Conservation (phyloP, 1,284 basidiomycete genomes). For the Meira miltonrushii region DNA sequence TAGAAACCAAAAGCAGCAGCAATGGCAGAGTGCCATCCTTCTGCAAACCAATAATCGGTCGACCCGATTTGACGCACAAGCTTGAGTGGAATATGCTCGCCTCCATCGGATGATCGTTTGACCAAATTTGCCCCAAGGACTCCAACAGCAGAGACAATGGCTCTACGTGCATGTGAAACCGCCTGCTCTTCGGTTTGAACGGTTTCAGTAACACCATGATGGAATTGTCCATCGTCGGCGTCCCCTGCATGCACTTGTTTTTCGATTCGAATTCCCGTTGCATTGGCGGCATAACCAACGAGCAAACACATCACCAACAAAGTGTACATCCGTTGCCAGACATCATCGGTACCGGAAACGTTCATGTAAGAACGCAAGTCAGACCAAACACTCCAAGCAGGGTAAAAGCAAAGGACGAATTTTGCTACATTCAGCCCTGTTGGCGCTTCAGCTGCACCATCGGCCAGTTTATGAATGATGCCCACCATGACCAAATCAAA, state of each 20-base stretch:
- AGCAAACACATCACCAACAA: conserved; percentile 49
- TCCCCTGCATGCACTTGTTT: no score
- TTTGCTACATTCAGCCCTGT: conserved; percentile 43
- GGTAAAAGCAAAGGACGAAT: conserved; percentile 50
- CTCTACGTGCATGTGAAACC: neutral
- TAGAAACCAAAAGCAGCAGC: conserved; percentile 40
- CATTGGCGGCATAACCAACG: conserved; percentile 48
- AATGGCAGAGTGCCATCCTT: conserved; percentile 30
- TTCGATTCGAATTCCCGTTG: conserved; percentile 27
- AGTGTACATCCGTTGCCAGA: conserved; percentile 42
- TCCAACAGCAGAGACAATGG: neutral
- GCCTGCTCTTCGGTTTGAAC: neutral
- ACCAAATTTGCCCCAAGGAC: neutral
- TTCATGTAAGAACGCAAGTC: conserved; percentile 45
- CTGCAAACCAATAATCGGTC: conserved; percentile 32
- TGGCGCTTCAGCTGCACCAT: conserved; percentile 28
- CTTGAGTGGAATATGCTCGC: neutral
- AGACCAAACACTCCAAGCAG: conserved; percentile 42
- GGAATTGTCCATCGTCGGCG: no score
- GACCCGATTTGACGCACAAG: conserved; percentile 19
- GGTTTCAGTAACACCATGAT: neutral
- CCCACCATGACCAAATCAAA: conserved; percentile 50
- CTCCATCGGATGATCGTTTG: neutral
- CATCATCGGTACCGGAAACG: conserved; percentile 47
- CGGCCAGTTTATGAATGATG: conserved; percentile 37